Conservation (phyloP, 768 basidiomycete genomes). For the Hygrophoropsis aurantiaca region DNA sequence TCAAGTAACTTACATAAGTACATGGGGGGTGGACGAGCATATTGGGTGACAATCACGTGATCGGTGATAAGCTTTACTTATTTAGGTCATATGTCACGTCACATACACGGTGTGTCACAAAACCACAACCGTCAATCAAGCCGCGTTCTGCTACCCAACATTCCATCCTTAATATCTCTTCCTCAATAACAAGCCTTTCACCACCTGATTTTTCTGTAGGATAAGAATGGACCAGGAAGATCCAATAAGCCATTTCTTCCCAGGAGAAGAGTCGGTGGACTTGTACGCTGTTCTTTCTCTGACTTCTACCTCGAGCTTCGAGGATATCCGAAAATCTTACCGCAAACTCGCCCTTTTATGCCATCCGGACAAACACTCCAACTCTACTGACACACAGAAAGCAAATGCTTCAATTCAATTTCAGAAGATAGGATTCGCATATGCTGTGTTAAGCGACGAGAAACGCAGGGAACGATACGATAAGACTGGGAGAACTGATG, state of each 20-base stretch:
- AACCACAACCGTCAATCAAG: too few species aligned
- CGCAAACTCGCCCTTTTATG: conserved; percentile 75
- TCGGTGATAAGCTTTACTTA: too few species aligned
- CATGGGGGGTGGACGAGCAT: too few species aligned
- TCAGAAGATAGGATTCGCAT: conserved; percentile 93
- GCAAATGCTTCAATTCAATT: conserved; percentile 75
- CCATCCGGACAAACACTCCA: conserved; percentile 90
- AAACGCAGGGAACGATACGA: conserved; percentile 79
- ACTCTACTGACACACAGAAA: conserved; percentile 56
- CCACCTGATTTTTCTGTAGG: conserved; percentile 6
- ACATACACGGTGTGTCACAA: background rate
- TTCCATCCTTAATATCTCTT: too few species aligned
- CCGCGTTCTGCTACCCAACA: too few species aligned
- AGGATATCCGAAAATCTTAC: conserved; percentile 83
- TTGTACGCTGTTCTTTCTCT: conserved; percentile 76
- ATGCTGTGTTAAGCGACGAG: conserved; percentile 82
- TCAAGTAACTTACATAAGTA: too few species aligned
- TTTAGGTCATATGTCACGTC: background rate
- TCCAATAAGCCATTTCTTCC: conserved; percentile 76
- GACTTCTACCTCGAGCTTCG: conserved; percentile 48
- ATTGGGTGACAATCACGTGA: too few species aligned
- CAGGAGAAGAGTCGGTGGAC: conserved; percentile 67
- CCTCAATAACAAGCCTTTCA: conserved; percentile 6
- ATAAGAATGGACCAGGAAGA: conserved; percentile 67
- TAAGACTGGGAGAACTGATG: conserved; percentile 80